These are phyloP conservation scores for Eimeria praecox DNA, from an alignment of 169 alveolate genomes.

Conservation along the genomic window DNA sequence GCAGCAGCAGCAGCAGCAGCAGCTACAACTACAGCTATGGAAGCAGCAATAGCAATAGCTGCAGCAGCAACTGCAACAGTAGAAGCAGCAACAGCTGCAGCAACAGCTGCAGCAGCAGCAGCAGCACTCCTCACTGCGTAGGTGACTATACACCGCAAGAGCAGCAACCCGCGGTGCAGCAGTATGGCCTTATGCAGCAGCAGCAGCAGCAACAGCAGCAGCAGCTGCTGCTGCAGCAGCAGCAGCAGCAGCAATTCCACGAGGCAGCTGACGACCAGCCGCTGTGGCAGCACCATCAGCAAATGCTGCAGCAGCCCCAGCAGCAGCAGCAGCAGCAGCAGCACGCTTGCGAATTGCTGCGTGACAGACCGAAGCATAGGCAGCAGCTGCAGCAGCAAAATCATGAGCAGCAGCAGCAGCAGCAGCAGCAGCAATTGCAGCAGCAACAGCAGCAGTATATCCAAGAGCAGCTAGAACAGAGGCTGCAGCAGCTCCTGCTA, in stretches of 20 bases:
- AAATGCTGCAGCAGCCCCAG: background rate
- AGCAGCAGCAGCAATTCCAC: background rate
- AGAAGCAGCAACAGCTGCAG: background rate
- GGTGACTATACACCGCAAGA: background rate
- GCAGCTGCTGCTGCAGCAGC: background rate
- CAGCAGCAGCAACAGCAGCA: conserved; percentile 46
- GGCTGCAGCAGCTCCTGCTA: background rate
- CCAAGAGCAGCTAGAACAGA: background rate
- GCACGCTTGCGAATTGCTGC: background rate
- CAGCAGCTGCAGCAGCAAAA: conserved; percentile 3
- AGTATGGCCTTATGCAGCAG: background rate
- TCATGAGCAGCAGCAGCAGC: background rate
- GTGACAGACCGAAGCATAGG: background rate
- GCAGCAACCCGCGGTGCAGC: background rate
- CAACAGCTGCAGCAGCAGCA: background rate
- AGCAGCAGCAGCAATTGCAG: background rate
- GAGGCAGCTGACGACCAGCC: conserved; percentile 25
- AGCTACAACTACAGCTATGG: background rate
- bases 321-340: conserved; percentile 36
- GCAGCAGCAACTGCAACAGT: background rate
- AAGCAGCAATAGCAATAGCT: background rate
- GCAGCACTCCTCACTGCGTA: background rate
- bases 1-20: conserved; percentile 14
- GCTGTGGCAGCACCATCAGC: background rate
- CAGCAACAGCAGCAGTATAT: background rate